These are phyloP conservation scores for Kockovaella imperatae DNA, from an alignment of 768 basidiomycete genomes.

Conservation along the genomic window DNA sequence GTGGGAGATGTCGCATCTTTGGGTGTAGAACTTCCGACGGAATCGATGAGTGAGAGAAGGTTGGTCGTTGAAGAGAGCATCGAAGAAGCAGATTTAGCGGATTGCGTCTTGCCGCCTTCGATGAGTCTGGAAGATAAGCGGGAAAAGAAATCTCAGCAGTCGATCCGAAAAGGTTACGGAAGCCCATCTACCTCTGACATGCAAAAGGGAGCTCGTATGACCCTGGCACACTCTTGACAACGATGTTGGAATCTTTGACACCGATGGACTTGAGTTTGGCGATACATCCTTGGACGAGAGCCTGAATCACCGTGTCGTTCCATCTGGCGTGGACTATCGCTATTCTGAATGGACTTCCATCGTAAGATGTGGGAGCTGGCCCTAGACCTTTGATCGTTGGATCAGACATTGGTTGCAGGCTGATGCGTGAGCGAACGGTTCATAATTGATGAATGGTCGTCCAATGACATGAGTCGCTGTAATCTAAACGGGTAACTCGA, in stretches of 20 bases:
- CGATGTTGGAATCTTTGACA: conserved; percentile 82
- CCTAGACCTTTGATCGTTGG: conserved; percentile 69
- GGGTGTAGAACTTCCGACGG: conserved; percentile 51
- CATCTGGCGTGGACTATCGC: conserved; percentile 94
- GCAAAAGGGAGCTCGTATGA: conserved; percentile 87
- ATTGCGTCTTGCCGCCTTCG: conserved; percentile 74
- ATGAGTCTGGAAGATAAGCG: conserved; percentile 59
- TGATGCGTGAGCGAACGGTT: background rate
- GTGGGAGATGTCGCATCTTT: conserved; percentile 40
- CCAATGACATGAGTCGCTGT: too few species aligned
- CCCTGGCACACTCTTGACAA: conserved; percentile 85
- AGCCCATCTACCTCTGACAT: conserved; percentile 62
- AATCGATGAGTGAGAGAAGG: conserved; percentile 49
- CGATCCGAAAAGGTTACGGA: background rate
- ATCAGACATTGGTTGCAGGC: conserved; percentile 45
- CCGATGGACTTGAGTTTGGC: conserved; percentile 73
- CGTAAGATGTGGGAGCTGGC: conserved; percentile 56
- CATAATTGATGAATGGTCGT: too few species aligned
- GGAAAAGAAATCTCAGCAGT: background rate
- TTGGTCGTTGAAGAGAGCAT: conserved; percentile 56
- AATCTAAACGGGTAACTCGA: background rate
- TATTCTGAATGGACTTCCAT: conserved; percentile 72
- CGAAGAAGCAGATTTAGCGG: conserved; percentile 68
- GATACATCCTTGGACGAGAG: conserved; percentile 71
- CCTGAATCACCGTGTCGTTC: conserved; percentile 81